These are phyloP conservation scores for Raddia distichophylla DNA, from an alignment of 176 grass and related monocot genomes.

Conservation along the genomic window DNA sequence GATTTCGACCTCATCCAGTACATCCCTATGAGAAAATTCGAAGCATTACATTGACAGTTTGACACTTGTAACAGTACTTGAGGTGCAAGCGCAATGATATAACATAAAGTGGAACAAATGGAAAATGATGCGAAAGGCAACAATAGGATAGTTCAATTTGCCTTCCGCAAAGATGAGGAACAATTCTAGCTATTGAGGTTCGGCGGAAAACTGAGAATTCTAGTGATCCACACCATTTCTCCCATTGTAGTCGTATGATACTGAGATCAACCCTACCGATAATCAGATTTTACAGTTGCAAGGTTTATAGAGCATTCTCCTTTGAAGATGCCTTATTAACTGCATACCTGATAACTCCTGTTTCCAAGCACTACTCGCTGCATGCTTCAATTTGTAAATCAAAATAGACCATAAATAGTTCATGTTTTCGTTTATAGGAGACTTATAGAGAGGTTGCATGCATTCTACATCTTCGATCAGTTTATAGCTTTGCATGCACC, in stretches of 20 bases:
- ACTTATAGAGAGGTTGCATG: neutral
- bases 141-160: neutral
- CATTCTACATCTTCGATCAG: neutral
- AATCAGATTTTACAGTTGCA: neutral
- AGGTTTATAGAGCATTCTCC: conserved; percentile 12
- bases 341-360: neutral
- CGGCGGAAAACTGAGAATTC: neutral
- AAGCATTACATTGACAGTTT: conserved; percentile 46
- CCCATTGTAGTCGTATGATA: neutral
- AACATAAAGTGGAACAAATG: conserved; percentile 3
- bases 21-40: conserved; percentile 52
- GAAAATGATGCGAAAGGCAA: neutral
- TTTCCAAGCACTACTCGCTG: neutral
- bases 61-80: neutral
- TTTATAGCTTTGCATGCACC: neutral
- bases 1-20: conserved; percentile 87
- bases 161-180: neutral
- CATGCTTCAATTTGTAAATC: neutral
- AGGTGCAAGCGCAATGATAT: conserved; percentile 11
- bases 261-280: neutral
- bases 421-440: neutral
- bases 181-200: conserved; percentile 1
- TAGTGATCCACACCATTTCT: neutral
- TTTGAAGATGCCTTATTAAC: conserved; percentile 4
- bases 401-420: neutral